Evolutionary conservation across 2,329 filamentous ascomycete genomes (phyloP).

Genomic region (Xylariaceae sp.): DNA sequence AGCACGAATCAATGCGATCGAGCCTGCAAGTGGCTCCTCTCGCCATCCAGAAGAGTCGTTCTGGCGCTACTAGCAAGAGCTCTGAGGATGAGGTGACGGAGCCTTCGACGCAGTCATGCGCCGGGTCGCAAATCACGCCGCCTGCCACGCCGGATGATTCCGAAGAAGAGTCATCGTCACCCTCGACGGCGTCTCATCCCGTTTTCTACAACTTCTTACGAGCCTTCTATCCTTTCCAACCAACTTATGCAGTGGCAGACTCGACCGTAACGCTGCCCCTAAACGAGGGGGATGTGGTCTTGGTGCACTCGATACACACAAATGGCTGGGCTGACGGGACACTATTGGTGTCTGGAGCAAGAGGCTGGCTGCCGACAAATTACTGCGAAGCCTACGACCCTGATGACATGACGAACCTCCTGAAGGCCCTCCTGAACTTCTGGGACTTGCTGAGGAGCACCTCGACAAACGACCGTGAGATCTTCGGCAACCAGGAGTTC

Average conservation of each 20-base stretch:
- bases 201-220: constrained; percentile 92
- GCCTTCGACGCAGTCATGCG: constrained; percentile 32
- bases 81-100: constrained; percentile 20
- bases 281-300: constrained; percentile 81
- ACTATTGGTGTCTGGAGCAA: constrained; percentile 71
- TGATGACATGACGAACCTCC: constrained; percentile 72
- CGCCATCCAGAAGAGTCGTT: constrained; percentile 39
- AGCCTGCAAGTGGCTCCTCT: constrained; percentile 57
- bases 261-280: constrained; percentile 83
- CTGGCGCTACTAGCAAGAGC: constrained; percentile 20
- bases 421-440: constrained; percentile 82
- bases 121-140: constrained; percentile 62
- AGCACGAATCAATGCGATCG: constrained; percentile 41
- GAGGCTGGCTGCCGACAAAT: constrained; percentile 96
- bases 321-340: constrained; percentile 99
- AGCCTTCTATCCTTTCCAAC: constrained; percentile 88
- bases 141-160: constrained; percentile 67
- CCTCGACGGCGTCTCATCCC: constrained; percentile 42
- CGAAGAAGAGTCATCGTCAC: constrained; percentile 46
- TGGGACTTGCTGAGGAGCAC: constrained; percentile 85
- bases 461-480: constrained; percentile 63
- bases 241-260: constrained; percentile 67
- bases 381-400: constrained; percentile 96
- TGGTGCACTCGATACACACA: constrained; percentile 93
- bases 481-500: constrained; percentile 87